These are phyloP conservation scores for Alternaria triticimaculans DNA, from an alignment of 2,329 filamentous ascomycete genomes.

Conservation along the genomic window DNA sequence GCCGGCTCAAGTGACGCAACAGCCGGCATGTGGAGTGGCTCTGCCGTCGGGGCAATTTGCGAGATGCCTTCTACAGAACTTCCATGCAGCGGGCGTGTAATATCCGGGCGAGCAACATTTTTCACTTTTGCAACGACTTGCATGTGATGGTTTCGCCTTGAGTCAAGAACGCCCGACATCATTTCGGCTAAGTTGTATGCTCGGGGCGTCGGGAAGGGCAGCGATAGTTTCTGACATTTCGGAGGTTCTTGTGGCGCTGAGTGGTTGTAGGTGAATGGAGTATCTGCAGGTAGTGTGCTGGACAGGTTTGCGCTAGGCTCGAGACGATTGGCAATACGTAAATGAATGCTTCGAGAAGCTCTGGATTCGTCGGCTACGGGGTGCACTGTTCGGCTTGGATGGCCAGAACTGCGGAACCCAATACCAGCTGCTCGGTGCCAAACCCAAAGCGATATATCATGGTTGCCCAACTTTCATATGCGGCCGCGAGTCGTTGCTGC, in stretches of 20 bases:
- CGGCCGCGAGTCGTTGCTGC: conserved; percentile 4
- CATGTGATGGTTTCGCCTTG: conserved; percentile 20
- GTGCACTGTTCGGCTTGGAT: conserved; percentile 4
- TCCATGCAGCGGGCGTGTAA: conserved; percentile 7
- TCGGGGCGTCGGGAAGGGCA: conserved; percentile 8
- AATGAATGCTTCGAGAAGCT: conserved; percentile 28
- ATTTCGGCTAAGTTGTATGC: conserved; percentile 15
- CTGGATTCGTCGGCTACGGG: conserved; percentile 26
- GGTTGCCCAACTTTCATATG: conserved; percentile 17
- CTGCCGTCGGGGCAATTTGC: conserved; percentile 17
- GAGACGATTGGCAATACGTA: conserved; percentile 38
- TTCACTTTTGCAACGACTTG: not conserved
- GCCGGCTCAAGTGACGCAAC: conserved; percentile 21
- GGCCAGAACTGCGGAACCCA: conserved; percentile 6
- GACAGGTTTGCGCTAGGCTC: conserved; percentile 17
- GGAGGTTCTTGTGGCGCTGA: not conserved
- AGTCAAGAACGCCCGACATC: conserved; percentile 5
- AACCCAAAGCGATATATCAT: conserved; percentile 12
- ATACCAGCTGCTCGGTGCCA: conserved; percentile 5
- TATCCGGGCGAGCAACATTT: not conserved
- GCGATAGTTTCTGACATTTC: not conserved
- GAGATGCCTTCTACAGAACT: not conserved
- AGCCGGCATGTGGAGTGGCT: conserved; percentile 12
- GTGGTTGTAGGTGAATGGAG: conserved; percentile 6
- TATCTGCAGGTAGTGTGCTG: conserved; percentile 12